Evolutionary conservation across 768 basidiomycete genomes (phyloP).

Genomic region (Tremella mesenterica): DNA sequence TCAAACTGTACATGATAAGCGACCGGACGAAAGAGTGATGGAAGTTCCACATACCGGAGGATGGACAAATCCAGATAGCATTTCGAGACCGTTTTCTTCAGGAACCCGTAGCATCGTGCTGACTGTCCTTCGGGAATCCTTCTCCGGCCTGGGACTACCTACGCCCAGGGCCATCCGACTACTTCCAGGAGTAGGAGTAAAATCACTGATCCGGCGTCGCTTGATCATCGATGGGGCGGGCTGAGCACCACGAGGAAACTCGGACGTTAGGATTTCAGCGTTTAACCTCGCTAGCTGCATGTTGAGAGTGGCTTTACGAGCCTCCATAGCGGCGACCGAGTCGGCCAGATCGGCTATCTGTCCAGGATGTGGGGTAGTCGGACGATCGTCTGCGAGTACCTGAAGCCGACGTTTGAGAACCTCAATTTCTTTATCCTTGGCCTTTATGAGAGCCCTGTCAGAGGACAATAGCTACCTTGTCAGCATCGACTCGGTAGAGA

Average conservation of each 20-base stretch:
- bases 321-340: slow-evolving; percentile 38
- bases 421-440: slow-evolving; percentile 44
- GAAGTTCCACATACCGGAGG: too few relatives aligned
- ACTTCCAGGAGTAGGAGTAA: slow-evolving; percentile 13
- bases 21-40: too few relatives aligned
- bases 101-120: slow-evolving; percentile 29
- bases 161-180: slow-evolving; percentile 22
- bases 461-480: slow-evolving; percentile 29
- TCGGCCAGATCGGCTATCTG: slow-evolving; percentile 22
- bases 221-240: slow-evolving; percentile 17
- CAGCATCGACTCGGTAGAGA: background rate
- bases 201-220: slow-evolving; percentile 43
- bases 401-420: slow-evolving; percentile 33
- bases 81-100: too few relatives aligned
- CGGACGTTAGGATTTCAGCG: slow-evolving; percentile 37
- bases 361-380: background rate
- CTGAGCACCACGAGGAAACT: slow-evolving; percentile 18
- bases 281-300: slow-evolving; percentile 39
- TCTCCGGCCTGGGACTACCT: slow-evolving; percentile 12
- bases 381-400: slow-evolving; percentile 7
- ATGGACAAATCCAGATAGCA: too few relatives aligned
- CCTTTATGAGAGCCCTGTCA: slow-evolving; percentile 40
- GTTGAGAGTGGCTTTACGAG: slow-evolving; percentile 27
- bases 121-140: slow-evolving; percentile 32
- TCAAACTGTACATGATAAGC: too few relatives aligned